Conservation (phyloP, 129 eudicot species). For the Mikania micrantha region DNA sequence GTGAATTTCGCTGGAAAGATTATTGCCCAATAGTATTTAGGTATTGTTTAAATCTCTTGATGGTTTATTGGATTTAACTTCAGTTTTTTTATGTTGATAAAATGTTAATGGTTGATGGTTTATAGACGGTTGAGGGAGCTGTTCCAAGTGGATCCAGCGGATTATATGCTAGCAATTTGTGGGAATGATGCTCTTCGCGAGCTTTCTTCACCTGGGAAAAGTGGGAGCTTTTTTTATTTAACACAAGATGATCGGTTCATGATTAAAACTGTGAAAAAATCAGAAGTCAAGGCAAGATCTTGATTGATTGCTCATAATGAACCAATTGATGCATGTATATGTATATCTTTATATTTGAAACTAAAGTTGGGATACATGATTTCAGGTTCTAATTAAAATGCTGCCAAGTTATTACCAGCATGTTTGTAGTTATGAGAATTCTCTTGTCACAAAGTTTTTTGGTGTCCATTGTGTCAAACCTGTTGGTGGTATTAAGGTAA, state of each 20-base stretch:
- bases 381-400: conserved; percentile 89
- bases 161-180: conserved; percentile 93
- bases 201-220: conserved; percentile 96
- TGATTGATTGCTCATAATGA: not conserved
- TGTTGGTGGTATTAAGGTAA: conserved; percentile 86
- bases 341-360: not conserved
- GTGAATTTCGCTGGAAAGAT: conserved; percentile 93
- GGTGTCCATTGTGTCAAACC: conserved; percentile 99
- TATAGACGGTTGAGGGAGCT: conserved; percentile 80
- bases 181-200: conserved; percentile 95
- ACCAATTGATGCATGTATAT: too few species aligned
- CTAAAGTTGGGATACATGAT: conserved; percentile 9
- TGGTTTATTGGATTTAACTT: not conserved
- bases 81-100: not conserved
- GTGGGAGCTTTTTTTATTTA: conserved; percentile 91
- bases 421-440: conserved; percentile 71
- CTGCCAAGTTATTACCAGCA: conserved; percentile 88
- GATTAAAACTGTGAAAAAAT: conserved; percentile 95
- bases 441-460: conserved; percentile 87
- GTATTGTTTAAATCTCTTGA: conserved; percentile 30
- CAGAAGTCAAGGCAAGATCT: conserved; percentile 84
- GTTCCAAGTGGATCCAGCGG: conserved; percentile 95
- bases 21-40: conserved; percentile 95
- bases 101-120: not conserved
- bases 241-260: conserved; percentile 96